Evolutionary conservation across 192 early-diverging fungal genomes (phyloP).

Genomic region (Umbelopsis sp.): DNA sequence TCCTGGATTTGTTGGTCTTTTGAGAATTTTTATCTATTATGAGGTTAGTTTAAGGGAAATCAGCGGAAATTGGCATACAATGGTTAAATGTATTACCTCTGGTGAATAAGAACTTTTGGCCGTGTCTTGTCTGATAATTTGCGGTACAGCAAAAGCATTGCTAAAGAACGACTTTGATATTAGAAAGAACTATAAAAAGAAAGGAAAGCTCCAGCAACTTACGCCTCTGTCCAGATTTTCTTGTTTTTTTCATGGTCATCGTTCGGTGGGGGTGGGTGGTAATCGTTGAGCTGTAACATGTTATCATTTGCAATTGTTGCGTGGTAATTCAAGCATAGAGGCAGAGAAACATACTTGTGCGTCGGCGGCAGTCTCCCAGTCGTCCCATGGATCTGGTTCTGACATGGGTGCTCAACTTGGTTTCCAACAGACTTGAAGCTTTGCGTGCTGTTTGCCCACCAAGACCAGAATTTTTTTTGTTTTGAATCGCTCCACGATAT

Average conservation of each 20-base stretch:
- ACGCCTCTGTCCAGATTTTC: neutral
- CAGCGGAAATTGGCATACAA: neutral
- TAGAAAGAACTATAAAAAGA: neutral
- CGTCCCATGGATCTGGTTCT: constrained; percentile 23
- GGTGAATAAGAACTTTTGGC: neutral
- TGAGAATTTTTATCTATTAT: constrained; percentile 21
- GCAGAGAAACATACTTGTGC: constrained; percentile 11
- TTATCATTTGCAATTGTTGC: neutral
- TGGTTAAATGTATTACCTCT: neutral
- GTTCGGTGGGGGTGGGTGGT: constrained; percentile 17
- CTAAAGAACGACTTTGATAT: neutral
- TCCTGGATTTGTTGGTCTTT: constrained; percentile 20
- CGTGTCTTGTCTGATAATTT: constrained; percentile 8
- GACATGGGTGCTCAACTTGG: neutral
- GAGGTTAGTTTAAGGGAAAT: neutral
- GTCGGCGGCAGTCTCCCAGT: constrained; percentile 32
- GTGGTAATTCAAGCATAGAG: neutral
- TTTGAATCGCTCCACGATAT: too few relatives aligned
- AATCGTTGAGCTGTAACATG: constrained; percentile 22
- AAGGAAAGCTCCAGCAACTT: neutral
- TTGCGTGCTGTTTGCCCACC: neutral
- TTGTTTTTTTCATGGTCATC: constrained; percentile 15
- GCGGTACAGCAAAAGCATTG: neutral
- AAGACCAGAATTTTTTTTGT: neutral
- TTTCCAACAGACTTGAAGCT: neutral